These are phyloP conservation scores for Saitozyma sp. DNA, from an alignment of 768 basidiomycete species.

Conservation along the genomic window DNA sequence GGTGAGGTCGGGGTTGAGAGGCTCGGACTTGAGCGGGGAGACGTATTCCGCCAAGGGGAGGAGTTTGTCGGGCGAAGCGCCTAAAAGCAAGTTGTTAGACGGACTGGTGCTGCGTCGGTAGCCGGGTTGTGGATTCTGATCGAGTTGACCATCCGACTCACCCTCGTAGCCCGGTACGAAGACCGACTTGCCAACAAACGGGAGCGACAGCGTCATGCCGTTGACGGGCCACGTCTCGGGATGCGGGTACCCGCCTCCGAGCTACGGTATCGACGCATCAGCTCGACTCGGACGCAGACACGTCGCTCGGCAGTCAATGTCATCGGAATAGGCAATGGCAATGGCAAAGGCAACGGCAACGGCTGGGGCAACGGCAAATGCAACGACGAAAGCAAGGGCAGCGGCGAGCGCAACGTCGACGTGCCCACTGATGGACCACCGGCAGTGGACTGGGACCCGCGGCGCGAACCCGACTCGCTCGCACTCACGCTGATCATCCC, in stretches of 20 bases:
- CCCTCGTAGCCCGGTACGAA: conserved; percentile 32
- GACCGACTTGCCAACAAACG: conserved; percentile 29
- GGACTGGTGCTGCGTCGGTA: background rate
- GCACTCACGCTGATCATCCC: conserved; percentile 33
- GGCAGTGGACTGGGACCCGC: conserved; percentile 19
- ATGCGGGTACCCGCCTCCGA: conserved; percentile 35
- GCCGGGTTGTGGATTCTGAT: background rate
- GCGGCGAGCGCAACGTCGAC: no score
- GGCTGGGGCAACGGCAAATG: conserved; percentile 14
- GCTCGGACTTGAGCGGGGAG: conserved; percentile 16
- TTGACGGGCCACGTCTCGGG: conserved; percentile 39
- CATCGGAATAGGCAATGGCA: background rate
- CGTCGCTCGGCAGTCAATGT: no score
- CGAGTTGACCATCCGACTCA: conserved; percentile 11
- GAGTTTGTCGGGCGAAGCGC: conserved; percentile 10
- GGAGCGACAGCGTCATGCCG: conserved; percentile 33
- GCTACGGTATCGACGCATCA: background rate
- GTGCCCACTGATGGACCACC: conserved; percentile 9
- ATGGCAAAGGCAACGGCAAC: background rate
- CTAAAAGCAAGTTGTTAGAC: background rate
- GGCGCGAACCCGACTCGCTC: background rate
- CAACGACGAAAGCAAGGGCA: background rate
- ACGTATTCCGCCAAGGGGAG: conserved; percentile 21
- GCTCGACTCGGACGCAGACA: background rate
- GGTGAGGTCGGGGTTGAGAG: conserved; percentile 25